Conservation (phyloP, 768 basidiomycete species). For the Collybiopsis confluens region DNA sequence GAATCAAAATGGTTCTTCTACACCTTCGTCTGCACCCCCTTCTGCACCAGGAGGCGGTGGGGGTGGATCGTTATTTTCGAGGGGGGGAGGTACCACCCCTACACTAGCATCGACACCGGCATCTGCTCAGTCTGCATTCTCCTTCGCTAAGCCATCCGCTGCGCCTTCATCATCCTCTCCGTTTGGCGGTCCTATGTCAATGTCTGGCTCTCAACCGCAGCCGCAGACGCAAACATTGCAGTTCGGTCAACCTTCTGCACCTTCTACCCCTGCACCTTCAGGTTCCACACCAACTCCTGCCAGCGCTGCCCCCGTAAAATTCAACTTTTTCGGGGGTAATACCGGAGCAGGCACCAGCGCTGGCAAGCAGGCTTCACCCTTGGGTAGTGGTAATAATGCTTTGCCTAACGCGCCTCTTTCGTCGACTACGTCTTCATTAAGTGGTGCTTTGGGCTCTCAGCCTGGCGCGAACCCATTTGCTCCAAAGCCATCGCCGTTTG, state of each 20-base stretch:
- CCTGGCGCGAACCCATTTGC: conserved; percentile 11
- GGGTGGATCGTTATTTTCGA: conserved; percentile 7
- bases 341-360: conserved; percentile 13
- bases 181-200: conserved; percentile 12
- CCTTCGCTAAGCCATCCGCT: conserved; percentile 13
- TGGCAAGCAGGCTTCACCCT: neutral
- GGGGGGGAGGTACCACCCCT: conserved; percentile 4
- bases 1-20: neutral
- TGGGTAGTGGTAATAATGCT: neutral
- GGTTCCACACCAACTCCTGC: conserved; percentile 36
- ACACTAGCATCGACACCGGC: conserved; percentile 10
- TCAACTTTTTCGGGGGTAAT: conserved; percentile 33
- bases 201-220: conserved; percentile 10
- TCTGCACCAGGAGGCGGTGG: conserved; percentile 14
- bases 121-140: conserved; percentile 11
- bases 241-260: conserved; percentile 16
- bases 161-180: conserved; percentile 6
- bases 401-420: conserved; percentile 9
- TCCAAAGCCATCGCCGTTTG: neutral
- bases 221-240: conserved; percentile 14
- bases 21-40: neutral
- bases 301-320: conserved; percentile 27
- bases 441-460: conserved; percentile 14
- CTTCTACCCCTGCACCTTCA: conserved; percentile 22
- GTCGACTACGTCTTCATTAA: conserved; percentile 15